These are phyloP conservation scores for Fusarium domesticum DNA, from an alignment of 2,329 filamentous ascomycete species.

Conservation along the genomic window DNA sequence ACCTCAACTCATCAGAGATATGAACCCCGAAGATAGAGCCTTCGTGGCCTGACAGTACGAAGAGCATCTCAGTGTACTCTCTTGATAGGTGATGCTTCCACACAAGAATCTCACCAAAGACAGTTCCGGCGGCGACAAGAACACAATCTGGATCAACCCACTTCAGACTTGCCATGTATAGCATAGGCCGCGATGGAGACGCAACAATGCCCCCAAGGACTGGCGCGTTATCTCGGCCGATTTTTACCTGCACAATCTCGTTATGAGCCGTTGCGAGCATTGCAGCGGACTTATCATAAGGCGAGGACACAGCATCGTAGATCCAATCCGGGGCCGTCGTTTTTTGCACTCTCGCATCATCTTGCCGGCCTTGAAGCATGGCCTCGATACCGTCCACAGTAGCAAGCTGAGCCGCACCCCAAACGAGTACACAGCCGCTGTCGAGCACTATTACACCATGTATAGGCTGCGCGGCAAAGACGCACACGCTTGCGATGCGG, in stretches of 20 bases:
- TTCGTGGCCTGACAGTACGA: conserved; percentile 68
- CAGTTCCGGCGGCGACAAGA: conserved; percentile 82
- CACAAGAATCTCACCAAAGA: conserved; percentile 89
- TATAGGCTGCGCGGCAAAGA: conserved; percentile 68
- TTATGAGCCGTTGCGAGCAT: conserved; percentile 85
- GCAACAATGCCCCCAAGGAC: conserved; percentile 47
- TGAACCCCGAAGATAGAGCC: conserved; percentile 90
- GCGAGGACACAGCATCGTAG: conserved; percentile 60
- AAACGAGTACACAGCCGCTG: conserved; percentile 51
- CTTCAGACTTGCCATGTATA: conserved; percentile 78
- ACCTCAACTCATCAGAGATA: conserved; percentile 58
- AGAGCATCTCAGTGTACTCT: conserved; percentile 41
- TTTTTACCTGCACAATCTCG: conserved; percentile 58
- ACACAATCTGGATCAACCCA: conserved; percentile 59
- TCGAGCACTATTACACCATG: conserved; percentile 63
- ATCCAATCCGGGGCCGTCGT: conserved; percentile 70
- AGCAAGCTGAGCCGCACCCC: conserved; percentile 66
- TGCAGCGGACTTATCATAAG: conserved; percentile 41
- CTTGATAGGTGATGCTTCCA: conserved; percentile 66
- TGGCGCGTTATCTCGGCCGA: conserved; percentile 32
- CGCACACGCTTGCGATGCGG: conserved; percentile 40
- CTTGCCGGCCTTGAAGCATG: conserved; percentile 29
- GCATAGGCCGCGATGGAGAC: conserved; percentile 73
- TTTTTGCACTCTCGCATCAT: conserved; percentile 32
- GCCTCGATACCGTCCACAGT: conserved; percentile 12